Percentiles rank a stretch among this genome's conserved stretches.
Evolutionary conservation across 2,329 filamentous ascomycete genomes (phyloP).

Genomic region (Paraphaeosphaeria sporulosa): DNA sequence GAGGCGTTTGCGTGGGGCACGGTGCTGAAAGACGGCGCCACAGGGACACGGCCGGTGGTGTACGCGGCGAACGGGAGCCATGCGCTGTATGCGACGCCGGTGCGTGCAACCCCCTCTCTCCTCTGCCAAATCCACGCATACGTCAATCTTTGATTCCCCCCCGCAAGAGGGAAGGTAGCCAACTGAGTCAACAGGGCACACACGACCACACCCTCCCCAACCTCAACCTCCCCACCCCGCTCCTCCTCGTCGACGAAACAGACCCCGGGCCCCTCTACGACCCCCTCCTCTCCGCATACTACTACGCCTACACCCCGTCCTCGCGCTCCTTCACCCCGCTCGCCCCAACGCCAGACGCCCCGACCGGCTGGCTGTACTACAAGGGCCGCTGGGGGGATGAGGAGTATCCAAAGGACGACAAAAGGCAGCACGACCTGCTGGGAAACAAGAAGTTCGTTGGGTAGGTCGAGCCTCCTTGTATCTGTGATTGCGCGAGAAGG

Average conservation of each 20-base stretch:
- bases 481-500: not conserved
- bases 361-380: conserved; percentile 63
- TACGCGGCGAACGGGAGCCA: conserved; percentile 68
- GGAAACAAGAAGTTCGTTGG: conserved; percentile 56
- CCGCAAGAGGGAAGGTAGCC: too few species aligned
- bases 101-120: too few species aligned
- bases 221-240: conserved; percentile 58
- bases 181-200: conserved; percentile 43
- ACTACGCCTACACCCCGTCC: conserved; percentile 59
- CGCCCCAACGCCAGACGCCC: conserved; percentile 38
- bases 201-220: conserved; percentile 70
- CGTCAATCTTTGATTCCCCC: too few species aligned
- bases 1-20: conserved; percentile 66
- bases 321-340: conserved; percentile 18
- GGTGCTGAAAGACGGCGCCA: conserved; percentile 59
- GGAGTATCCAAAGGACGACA: conserved; percentile 57
- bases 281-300: conserved; percentile 61
- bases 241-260: conserved; percentile 59
- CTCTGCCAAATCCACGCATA: too few species aligned
- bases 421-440: conserved; percentile 50
- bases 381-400: conserved; percentile 67
- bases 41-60: conserved; percentile 55
- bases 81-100: conserved; percentile 67
- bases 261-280: conserved; percentile 65
- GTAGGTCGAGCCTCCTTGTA: not conserved